A percentile compares a stretch with the other conserved stretches of the same genome.
Evolutionary conservation across 495 filamentous ascomycete species (phyloP).

Genomic region (Penicillium canariense): DNA sequence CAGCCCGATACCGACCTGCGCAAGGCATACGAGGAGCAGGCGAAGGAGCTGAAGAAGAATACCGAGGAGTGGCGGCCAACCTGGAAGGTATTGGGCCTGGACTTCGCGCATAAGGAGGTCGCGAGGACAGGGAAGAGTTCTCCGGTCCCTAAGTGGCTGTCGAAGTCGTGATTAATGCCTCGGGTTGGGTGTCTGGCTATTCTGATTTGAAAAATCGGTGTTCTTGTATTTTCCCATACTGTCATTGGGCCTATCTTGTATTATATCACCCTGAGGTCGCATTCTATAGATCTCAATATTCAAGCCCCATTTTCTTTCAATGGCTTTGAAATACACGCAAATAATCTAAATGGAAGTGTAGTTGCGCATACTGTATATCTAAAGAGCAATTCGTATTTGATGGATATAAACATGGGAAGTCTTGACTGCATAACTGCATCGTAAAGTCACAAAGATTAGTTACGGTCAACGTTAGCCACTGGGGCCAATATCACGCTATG

Average conservation of each 20-base stretch:
- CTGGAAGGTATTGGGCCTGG: conserved; percentile 45
- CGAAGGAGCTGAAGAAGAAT: conserved; percentile 53
- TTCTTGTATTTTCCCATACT: conserved; percentile 1
- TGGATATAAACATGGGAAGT: conserved; percentile 12
- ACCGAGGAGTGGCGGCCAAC: conserved; percentile 43
- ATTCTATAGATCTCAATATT: conserved; percentile 5
- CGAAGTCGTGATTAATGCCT: conserved; percentile 5
- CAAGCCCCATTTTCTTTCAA: neutral
- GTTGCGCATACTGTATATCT: neutral
- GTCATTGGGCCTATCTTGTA: conserved; percentile 9
- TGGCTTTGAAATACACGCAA: neutral
- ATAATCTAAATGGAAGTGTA: neutral
- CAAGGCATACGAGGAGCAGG: conserved; percentile 48
- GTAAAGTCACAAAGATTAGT: conserved; percentile 7
- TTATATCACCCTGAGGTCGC: conserved; percentile 11
- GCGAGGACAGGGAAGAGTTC: conserved; percentile 1
- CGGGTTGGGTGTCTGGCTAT: neutral
- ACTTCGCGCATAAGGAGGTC: conserved; percentile 19
- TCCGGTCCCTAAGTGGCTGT: conserved; percentile 6
- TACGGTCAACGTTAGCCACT: conserved; percentile 5
- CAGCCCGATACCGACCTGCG: conserved; percentile 30
- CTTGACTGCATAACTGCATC: conserved; percentile 10
- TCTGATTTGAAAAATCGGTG: conserved; percentile 7
- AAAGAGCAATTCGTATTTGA: conserved; percentile 5
- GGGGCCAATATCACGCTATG: conserved; percentile 26